A percentile compares a stretch with the other conserved stretches of the same genome.
Conservation (phyloP, 176 grass and related monocot genomes). For the Carex parvula region DNA sequence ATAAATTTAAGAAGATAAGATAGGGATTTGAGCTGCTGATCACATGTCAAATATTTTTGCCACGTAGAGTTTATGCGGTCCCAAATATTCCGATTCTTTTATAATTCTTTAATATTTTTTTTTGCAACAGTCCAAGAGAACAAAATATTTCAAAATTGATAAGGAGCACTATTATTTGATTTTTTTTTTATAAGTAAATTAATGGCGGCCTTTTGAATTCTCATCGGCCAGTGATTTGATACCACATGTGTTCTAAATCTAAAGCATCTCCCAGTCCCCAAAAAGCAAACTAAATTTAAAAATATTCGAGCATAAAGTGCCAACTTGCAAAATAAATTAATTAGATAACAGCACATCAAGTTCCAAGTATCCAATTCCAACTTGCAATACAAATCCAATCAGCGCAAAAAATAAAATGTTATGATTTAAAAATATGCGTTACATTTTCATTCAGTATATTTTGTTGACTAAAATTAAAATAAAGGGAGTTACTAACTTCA, state of each 20-base stretch:
- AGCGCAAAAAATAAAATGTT: background rate
- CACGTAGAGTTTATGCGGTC: background rate
- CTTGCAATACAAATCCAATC: background rate
- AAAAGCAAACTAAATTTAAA: too few species aligned
- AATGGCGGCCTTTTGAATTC: background rate
- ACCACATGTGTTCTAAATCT: background rate
- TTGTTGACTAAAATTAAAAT: too few species aligned
- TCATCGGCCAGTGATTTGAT: background rate
- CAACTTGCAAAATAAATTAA: background rate
- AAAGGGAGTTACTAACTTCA: too few species aligned
- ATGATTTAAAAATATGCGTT: background rate
- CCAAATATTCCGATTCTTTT: background rate
- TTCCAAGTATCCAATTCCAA: constrained; percentile 3
- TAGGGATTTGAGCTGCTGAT: background rate
- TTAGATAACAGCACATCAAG: background rate
- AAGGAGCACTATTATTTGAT: background rate
- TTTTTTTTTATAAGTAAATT: background rate
- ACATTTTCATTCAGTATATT: background rate
- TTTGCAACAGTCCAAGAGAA: background rate
- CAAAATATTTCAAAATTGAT: background rate
- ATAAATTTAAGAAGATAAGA: constrained; percentile 14
- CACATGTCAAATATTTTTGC: background rate
- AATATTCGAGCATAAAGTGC: background rate
- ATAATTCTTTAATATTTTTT: background rate
- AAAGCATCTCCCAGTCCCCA: background rate